Evolutionary conservation across 2,329 filamentous ascomycete species (phyloP).

Genomic region (Ceratocystis lukuohia): DNA sequence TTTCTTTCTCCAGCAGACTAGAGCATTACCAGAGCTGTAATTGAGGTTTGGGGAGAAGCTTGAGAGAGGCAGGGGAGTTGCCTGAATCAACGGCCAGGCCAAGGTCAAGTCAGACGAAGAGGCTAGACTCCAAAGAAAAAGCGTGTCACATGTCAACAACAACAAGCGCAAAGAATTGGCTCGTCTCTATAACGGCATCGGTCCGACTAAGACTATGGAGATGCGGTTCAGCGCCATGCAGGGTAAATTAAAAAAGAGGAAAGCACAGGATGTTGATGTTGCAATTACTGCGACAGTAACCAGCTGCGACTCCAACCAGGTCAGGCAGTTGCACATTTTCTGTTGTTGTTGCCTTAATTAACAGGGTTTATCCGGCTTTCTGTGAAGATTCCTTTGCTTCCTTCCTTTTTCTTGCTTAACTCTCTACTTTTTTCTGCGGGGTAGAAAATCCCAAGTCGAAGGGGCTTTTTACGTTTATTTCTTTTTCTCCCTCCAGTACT

Average conservation of each 20-base stretch:
- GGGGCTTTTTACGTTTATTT: background rate
- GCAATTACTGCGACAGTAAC: background rate
- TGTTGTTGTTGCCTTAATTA: background rate
- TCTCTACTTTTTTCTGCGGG: background rate
- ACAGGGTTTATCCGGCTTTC: background rate
- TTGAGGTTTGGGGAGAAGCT: background rate
- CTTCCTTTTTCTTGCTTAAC: background rate
- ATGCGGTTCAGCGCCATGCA: background rate
- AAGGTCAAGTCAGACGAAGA: background rate
- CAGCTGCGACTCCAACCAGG: background rate
- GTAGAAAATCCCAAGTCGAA: background rate
- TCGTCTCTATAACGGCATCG: background rate
- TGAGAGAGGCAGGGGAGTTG: background rate
- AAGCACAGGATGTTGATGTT: conserved; percentile 1
- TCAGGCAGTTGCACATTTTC: background rate
- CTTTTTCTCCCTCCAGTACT: background rate
- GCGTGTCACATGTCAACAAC: background rate
- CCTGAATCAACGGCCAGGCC: background rate
- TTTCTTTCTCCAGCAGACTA: conserved; percentile 4
- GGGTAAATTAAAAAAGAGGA: background rate
- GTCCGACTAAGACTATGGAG: background rate
- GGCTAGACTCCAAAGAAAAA: background rate
- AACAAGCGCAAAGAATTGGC: background rate
- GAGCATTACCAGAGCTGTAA: background rate
- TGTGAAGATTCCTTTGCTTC: background rate